Conservation (phyloP, 2,329 filamentous ascomycete species). For the Tolypocladium ovalisporum region DNA sequence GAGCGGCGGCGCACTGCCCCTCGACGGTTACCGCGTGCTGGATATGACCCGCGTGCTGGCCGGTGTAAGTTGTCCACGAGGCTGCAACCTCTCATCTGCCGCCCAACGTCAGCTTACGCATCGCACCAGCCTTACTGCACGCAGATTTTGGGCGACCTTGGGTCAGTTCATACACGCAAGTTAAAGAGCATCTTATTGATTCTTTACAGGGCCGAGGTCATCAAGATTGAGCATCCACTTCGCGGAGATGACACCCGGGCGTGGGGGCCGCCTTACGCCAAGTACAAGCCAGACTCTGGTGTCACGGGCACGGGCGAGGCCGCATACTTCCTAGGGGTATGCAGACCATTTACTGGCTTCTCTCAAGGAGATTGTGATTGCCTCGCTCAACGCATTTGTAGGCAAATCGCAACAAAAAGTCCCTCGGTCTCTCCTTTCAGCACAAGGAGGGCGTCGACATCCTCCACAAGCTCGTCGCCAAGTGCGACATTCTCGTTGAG, state of each 20-base stretch:
- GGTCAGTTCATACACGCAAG: conserved; percentile 45
- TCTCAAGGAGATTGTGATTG: background rate
- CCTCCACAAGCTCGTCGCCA: conserved; percentile 70
- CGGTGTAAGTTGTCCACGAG: conserved; percentile 55
- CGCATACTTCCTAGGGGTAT: conserved; percentile 87
- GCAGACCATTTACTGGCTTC: conserved; percentile 9
- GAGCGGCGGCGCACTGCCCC: conserved; percentile 39
- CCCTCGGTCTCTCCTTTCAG: conserved; percentile 82
- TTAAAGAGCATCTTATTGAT: background rate
- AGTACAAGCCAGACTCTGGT: conserved; percentile 52
- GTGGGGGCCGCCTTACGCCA: conserved; percentile 91
- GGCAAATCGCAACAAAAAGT: conserved; percentile 97
- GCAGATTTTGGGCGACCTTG: conserved; percentile 90
- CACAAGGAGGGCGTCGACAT: conserved; percentile 75
- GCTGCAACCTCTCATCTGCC: background rate
- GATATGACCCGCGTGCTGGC: conserved; percentile 96
- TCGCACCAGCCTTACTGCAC: conserved; percentile 80
- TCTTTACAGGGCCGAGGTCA: conserved; percentile 68
- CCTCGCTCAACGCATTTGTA: conserved; percentile 20
- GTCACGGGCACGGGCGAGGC: conserved; percentile 72
- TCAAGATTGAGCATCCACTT: conserved; percentile 91
- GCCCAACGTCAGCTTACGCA: background rate
- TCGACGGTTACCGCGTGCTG: conserved; percentile 78
- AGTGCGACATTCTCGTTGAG: conserved; percentile 89
- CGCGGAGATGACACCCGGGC: conserved; percentile 89